Conservation (phyloP, 2,329 filamentous ascomycete genomes). For the Colletotrichum sp. region DNA sequence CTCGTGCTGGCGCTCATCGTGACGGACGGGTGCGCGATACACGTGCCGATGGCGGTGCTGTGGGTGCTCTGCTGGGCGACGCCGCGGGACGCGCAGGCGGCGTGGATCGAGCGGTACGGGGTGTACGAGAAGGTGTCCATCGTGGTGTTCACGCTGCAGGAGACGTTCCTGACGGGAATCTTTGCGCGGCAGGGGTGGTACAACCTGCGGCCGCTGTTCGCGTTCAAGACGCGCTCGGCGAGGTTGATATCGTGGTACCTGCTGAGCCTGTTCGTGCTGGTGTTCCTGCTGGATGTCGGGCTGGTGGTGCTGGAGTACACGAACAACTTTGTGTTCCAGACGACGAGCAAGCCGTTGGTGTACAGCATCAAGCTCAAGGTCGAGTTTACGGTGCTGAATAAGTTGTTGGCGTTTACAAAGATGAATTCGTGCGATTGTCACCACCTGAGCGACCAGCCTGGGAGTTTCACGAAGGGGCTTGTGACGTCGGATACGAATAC, state of each 20-base stretch:
- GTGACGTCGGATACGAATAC: background rate
- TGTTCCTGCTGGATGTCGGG: slow-evolving; percentile 43
- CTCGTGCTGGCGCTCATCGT: slow-evolving; percentile 57
- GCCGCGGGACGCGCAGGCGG: slow-evolving; percentile 20
- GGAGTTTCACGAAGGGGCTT: background rate
- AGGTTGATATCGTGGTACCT: slow-evolving; percentile 42
- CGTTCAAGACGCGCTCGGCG: slow-evolving; percentile 42
- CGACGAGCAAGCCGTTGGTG: slow-evolving; percentile 19
- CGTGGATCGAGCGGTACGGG: slow-evolving; percentile 36
- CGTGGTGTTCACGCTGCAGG: slow-evolving; percentile 60
- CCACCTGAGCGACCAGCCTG: background rate
- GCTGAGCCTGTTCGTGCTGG: slow-evolving; percentile 40
- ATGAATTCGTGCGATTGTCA: slow-evolving; percentile 15
- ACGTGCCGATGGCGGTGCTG: slow-evolving; percentile 53
- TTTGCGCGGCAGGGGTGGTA: slow-evolving; percentile 57
- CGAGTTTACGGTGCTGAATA: slow-evolving; percentile 54
- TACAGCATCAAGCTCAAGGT: slow-evolving; percentile 36
- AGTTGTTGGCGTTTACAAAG: slow-evolving; percentile 5
- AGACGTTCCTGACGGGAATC: slow-evolving; percentile 56
- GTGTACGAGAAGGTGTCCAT: slow-evolving; percentile 61
- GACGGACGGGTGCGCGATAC: slow-evolving; percentile 50
- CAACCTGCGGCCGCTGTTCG: slow-evolving; percentile 10
- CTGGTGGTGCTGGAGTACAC: slow-evolving; percentile 43
- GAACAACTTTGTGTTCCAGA: slow-evolving; percentile 32
- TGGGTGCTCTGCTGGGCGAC: slow-evolving; percentile 45